Evolutionary conservation across 306 rosid genomes (phyloP).

Genomic region (Rosa rugosa): DNA sequence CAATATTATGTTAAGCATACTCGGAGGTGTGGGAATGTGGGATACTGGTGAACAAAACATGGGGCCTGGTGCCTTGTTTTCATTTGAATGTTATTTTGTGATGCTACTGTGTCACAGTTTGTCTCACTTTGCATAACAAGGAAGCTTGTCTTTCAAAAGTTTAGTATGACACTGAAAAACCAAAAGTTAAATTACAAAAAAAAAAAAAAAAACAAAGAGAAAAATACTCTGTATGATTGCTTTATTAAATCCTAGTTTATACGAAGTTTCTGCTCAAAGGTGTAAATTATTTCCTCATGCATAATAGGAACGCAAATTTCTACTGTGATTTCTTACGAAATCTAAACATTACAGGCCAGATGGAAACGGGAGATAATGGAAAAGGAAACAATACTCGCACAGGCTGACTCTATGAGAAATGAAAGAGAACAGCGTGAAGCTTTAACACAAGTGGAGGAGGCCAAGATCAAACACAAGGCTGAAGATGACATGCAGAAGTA

Average conservation of each 20-base stretch:
- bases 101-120: background rate
- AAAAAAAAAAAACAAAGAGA: background rate
- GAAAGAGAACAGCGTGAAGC: constrained; percentile 45
- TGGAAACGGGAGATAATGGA: constrained; percentile 42
- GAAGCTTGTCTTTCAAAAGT: background rate
- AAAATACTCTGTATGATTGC: background rate
- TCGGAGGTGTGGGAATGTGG: background rate
- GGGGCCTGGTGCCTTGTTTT: constrained; percentile 3
- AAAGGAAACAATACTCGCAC: constrained; percentile 47
- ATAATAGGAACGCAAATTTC: background rate
- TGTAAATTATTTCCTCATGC: constrained; percentile 17
- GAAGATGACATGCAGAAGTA: constrained; percentile 37
- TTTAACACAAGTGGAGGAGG: constrained; percentile 43
- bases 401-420: constrained; percentile 42
- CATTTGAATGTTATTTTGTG: background rate
- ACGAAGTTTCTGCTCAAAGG: background rate
- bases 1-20: background rate
- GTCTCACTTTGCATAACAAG: background rate
- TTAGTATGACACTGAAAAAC: background rate
- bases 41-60: constrained; percentile 3
- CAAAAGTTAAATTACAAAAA: background rate
- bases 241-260: background rate
- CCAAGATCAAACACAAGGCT: constrained; percentile 44
- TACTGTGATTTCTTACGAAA: constrained; percentile 7
- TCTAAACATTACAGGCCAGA: constrained; percentile 42